A percentile compares a stretch with the other conserved stretches of the same genome.
Evolutionary conservation across 1,284 basidiomycete species (phyloP).

Genomic region (Somion occarium): DNA sequence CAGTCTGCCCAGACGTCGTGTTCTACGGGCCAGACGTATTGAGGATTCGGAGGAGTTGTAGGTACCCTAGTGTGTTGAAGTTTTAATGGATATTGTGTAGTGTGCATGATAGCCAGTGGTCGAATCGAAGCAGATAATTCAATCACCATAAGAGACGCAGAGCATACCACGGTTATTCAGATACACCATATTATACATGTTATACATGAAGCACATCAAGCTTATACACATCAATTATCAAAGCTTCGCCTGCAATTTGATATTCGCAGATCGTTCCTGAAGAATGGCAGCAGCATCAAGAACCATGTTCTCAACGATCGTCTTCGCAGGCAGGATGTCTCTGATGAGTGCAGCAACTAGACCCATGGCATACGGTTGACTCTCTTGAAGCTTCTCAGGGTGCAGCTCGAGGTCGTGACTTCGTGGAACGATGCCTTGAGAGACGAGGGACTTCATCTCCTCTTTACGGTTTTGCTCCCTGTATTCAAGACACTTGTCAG

Average conservation of each 20-base stretch:
- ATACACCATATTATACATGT: no score
- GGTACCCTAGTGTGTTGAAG: no score
- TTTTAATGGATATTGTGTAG: no score
- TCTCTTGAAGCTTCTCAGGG: conserved; percentile 64
- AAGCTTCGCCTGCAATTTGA: background rate
- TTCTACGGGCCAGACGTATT: no score
- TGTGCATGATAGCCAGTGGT: no score
- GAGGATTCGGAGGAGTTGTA: no score
- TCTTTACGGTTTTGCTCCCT: conserved; percentile 64
- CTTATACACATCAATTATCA: background rate
- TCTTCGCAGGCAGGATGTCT: conserved; percentile 73
- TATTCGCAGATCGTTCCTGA: background rate
- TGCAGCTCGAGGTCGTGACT: conserved; percentile 68
- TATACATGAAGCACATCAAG: background rate
- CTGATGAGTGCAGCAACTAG: conserved; percentile 71
- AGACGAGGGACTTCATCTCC: conserved; percentile 74
- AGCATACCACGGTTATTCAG: no score
- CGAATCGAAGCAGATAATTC: no score
- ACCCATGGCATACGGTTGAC: conserved; percentile 72
- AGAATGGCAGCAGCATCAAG: conserved; percentile 54
- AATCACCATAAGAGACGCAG: no score
- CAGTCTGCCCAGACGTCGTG: no score
- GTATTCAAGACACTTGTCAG: conserved; percentile 1
- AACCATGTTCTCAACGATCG: conserved; percentile 81
- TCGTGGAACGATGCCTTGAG: conserved; percentile 74